Evolutionary conservation across 2,329 filamentous ascomycete genomes (phyloP), one percentile per base, ranked within the genome.

Genomic region (Alternaria sp.): DNA sequence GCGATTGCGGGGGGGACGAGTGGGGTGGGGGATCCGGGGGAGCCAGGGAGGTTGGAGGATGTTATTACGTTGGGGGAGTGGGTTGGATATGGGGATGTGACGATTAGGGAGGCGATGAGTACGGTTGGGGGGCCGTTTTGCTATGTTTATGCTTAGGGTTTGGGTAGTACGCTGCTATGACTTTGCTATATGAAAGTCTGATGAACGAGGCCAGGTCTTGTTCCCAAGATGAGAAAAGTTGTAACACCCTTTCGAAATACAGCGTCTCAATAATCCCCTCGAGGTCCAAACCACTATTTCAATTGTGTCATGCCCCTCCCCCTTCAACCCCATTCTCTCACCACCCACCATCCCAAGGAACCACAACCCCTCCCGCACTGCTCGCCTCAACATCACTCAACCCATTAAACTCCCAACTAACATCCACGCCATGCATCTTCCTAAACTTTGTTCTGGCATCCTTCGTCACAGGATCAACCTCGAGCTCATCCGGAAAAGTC

Each of bases 401-500:
- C 3, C 73, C 76, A 51, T 67, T 75, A 32, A 79, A 64, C 70
- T 79, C 77, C 23, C 79, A 62, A 62, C 74, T 73, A 3, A 79
- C 71, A 17, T 79, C 76, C 10, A 73, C 68, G 1, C 76, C 75
- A 64, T 73, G 70, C 49, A 78, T 43, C 40, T 63, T 73, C 32
- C 74, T 57, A 46, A 79, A 80, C 60, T 69, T 50, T 3, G 77
- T 80, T 59, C 78, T 60, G 7, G 76, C 77, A 66, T 79, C 77
- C 9, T 74, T 71, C 7, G 69, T 69, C 40, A 68, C 52, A 4
- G 15, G 65, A 59, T 78, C 76, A 23, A 76, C 65, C 9, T 47
- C 67, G 50, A 83, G 80, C 66, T 88, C 86, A 57, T 88, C 87
- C 15, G 89, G 80, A 67, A 87, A 86, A 74, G 84, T 81, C 28